A percentile compares a stretch with the other conserved stretches of the same genome.
These are phyloP conservation scores for Tricholoma bakamatsutake DNA, from an alignment of 768 basidiomycete species.

Conservation along the genomic window DNA sequence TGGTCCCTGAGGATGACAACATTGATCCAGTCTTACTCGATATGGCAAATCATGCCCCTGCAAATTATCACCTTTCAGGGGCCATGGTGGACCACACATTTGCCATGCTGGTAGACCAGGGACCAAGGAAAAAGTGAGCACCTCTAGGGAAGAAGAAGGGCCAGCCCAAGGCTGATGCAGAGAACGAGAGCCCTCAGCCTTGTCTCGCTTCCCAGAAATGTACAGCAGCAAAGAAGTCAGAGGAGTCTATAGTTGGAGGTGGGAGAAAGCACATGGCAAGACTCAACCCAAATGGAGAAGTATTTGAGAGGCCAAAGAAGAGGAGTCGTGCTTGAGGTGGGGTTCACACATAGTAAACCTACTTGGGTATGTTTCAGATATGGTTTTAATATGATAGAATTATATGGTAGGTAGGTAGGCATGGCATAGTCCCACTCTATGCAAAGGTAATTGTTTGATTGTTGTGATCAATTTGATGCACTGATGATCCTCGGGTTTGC, in stretches of 20 bases:
- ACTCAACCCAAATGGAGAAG: no score
- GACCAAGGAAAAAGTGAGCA: background rate
- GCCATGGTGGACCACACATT: background rate
- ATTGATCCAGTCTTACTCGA: background rate
- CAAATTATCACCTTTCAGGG: background rate
- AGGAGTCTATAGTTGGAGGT: no score
- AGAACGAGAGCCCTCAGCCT: background rate
- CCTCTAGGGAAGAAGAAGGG: background rate
- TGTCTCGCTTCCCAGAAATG: background rate
- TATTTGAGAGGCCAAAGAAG: no score
- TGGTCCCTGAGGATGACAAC: background rate
- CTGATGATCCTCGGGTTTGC: no score
- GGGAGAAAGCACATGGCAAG: no score
- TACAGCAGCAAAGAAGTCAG: no score
- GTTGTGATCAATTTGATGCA: background rate
- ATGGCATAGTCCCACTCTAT: no score
- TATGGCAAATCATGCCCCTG: background rate
- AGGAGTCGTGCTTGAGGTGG: no score
- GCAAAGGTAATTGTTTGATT: background rate
- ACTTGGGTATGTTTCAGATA: no score
- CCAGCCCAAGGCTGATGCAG: background rate
- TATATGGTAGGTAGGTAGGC: no score
- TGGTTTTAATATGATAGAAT: no score
- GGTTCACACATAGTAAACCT: no score
- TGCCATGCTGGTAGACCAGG: background rate